A percentile compares a stretch with the other conserved stretches of the same genome.
Conservation (phyloP, 2,329 filamentous ascomycete genomes). For the Lasiodiplodia gonubiensis region DNA sequence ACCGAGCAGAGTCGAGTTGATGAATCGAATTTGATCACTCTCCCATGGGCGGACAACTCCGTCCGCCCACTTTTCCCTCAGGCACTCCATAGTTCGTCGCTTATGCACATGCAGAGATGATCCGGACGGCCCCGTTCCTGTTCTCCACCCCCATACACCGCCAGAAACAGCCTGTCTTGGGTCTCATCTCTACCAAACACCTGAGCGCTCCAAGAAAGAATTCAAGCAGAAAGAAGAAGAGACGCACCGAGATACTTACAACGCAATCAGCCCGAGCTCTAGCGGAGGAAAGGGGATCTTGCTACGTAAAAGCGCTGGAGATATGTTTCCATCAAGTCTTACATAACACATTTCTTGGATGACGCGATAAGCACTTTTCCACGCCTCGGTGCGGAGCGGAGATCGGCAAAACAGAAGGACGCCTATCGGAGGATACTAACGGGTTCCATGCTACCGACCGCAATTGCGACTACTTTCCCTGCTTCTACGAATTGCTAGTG, state of each 20-base stretch:
- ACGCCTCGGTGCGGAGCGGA: neutral
- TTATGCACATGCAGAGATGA: conserved; percentile 20
- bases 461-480: neutral
- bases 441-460: neutral
- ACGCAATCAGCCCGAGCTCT: neutral
- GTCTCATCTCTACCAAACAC: neutral
- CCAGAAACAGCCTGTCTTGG: neutral
- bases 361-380: conserved; percentile 7
- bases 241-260: neutral
- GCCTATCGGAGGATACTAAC: neutral
- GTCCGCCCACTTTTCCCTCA: neutral
- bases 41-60: neutral
- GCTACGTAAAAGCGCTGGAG: neutral
- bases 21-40: neutral
- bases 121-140: conserved; percentile 2
- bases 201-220: neutral
- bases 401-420: neutral
- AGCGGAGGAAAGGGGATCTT: neutral
- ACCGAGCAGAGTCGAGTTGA: neutral
- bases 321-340: neutral
- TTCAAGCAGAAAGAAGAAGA: too few species aligned
- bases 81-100: neutral
- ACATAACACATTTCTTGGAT: neutral
- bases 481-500: neutral
- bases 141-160: neutral